phyloP scores from a whole-genome alignment of 2,329 filamentous ascomycete genomes.

The Pseudogymnoascus sp. region DNA sequence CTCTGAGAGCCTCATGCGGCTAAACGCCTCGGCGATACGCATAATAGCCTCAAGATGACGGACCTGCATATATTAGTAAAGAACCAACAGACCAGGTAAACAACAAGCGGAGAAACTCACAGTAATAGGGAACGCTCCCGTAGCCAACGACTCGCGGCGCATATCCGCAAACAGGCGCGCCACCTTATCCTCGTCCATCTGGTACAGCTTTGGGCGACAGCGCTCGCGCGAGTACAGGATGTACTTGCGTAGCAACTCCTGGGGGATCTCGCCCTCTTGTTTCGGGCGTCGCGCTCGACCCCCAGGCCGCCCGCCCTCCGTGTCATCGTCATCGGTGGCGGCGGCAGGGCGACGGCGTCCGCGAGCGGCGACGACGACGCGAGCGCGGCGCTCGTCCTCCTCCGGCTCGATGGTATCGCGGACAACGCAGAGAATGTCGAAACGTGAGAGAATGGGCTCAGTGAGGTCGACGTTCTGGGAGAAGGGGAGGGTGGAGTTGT shows the following conservation, averaged over 20 bases:
- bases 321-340: slow-evolving; percentile 40
- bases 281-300: slow-evolving; percentile 50
- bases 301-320: slow-evolving; percentile 51
- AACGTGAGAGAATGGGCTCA: slow-evolving; percentile 94
- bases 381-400: slow-evolving; percentile 88
- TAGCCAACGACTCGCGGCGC: slow-evolving; percentile 85
- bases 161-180: slow-evolving; percentile 92
- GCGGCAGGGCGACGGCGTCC: slow-evolving; percentile 72
- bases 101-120: slow-evolving; percentile 48
- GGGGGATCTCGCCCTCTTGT: slow-evolving; percentile 69
- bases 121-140: slow-evolving; percentile 94
- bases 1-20: slow-evolving; percentile 95
- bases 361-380: slow-evolving; percentile 92
- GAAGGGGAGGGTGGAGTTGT: slow-evolving; percentile 94
- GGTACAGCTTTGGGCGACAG: slow-evolving; percentile 85
- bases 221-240: slow-evolving; percentile 91
- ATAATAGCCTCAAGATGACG: slow-evolving; percentile 98
- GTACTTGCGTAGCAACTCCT: slow-evolving; percentile 89
- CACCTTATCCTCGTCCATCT: slow-evolving; percentile 97
- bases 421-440: slow-evolving; percentile 94
- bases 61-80: slow-evolving; percentile 49
- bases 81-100: neutral
- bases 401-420: slow-evolving; percentile 87
- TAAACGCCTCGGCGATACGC: slow-evolving; percentile 88
- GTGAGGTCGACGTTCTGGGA: slow-evolving; percentile 94